Percentiles rank a stretch among this genome's conserved stretches.
These are phyloP conservation scores for Tieghemiomyces parasiticus DNA, from an alignment of 192 early-diverging fungal genomes.

Conservation along the genomic window DNA sequence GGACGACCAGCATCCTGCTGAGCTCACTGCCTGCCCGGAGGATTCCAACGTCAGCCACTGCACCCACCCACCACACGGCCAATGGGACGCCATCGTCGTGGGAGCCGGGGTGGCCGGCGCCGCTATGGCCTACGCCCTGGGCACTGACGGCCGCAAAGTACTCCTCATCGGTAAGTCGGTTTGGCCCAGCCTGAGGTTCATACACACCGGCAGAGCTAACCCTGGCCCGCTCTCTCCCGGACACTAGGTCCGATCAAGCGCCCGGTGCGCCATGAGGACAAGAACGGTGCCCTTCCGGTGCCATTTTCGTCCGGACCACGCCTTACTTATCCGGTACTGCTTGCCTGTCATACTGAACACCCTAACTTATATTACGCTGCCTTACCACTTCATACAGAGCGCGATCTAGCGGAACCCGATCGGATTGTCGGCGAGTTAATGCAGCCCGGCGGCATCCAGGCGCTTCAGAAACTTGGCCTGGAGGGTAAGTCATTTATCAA, in stretches of 20 bases:
- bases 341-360: too few species aligned
- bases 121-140: constrained; percentile 69
- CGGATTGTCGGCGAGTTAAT: constrained; percentile 95
- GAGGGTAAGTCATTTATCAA: constrained; percentile 24
- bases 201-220: too few species aligned
- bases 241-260: too few species aligned
- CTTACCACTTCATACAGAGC: too few species aligned
- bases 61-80: background rate
- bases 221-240: too few species aligned
- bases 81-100: constrained; percentile 72
- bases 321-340: too few species aligned
- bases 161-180: constrained; percentile 35
- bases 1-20: too few species aligned
- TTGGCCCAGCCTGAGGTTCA: background rate
- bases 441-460: constrained; percentile 85
- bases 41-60: background rate
- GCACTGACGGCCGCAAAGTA: constrained; percentile 51
- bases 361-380: too few species aligned
- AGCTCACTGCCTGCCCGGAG: background rate
- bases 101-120: constrained; percentile 91
- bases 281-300: too few species aligned
- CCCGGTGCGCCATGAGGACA: too few species aligned
- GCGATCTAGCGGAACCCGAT: constrained; percentile 87
- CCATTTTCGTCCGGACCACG: too few species aligned
- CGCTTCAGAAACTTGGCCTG: constrained; percentile 63